Conservation (phyloP, 2,329 filamentous ascomycete species). For the Pseudodiploospora longispora region DNA sequence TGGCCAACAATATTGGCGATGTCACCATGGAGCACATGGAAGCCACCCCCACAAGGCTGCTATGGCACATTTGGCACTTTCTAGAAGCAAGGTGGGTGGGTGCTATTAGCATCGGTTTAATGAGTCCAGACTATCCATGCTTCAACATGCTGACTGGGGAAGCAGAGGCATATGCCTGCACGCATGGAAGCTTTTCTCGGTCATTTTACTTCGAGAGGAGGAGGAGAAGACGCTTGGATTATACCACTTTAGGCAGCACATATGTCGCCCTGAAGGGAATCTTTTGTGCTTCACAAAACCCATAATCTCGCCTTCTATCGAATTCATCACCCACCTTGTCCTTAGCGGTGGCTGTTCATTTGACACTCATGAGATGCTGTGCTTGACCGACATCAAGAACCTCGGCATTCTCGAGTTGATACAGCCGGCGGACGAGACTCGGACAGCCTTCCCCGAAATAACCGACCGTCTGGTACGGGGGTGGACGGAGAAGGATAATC, state of each 20-base stretch:
- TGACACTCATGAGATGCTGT: slow-evolving; percentile 30
- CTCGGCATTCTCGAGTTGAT: slow-evolving; percentile 41
- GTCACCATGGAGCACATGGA: slow-evolving; percentile 26
- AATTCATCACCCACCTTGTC: slow-evolving; percentile 34
- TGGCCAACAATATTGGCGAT: slow-evolving; percentile 29
- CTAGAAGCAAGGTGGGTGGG: slow-evolving; percentile 29
- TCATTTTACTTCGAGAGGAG: slow-evolving; percentile 22
- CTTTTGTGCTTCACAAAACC: slow-evolving; percentile 30
- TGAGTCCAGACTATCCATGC: background rate
- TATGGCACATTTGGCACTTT: slow-evolving; percentile 32
- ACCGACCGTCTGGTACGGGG: slow-evolving; percentile 38
- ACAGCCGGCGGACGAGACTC: slow-evolving; percentile 24
- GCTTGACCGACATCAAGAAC: slow-evolving; percentile 34
- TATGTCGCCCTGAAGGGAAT: slow-evolving; percentile 25
- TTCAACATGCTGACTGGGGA: background rate
- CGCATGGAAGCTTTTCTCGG: slow-evolving; percentile 32
- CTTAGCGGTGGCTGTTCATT: slow-evolving; percentile 30
- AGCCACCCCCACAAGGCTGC: slow-evolving; percentile 23
- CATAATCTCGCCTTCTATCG: slow-evolving; percentile 24
- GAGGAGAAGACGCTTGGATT: slow-evolving; percentile 27
- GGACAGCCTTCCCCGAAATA: slow-evolving; percentile 26
- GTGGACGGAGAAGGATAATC: slow-evolving; percentile 32
- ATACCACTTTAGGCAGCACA: slow-evolving; percentile 31
- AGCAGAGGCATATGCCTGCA: slow-evolving; percentile 29
- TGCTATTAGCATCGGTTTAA: background rate